A percentile compares a stretch with the other conserved stretches of the same genome.
phyloP scores from a whole-genome alignment of 169 alveolate genomes.

The Cryptosporidium baileyi region DNA sequence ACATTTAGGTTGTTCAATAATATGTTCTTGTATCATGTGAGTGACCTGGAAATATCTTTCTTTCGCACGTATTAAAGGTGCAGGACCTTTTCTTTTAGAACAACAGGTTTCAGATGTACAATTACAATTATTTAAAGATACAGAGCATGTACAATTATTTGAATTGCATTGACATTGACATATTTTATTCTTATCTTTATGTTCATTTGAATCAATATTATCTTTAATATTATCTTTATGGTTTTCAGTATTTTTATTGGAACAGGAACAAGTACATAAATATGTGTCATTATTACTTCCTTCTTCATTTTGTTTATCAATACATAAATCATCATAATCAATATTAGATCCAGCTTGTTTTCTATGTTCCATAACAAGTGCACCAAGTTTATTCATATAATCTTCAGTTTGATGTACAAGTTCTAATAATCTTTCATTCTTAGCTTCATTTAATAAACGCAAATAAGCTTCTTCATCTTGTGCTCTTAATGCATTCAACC shows the following conservation, averaged over 20 bases:
- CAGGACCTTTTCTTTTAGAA: conserved; percentile 49
- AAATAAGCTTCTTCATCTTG: conserved; percentile 91
- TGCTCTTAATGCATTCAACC: conserved; percentile 82
- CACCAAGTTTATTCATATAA: conserved; percentile 90
- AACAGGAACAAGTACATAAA: conserved; percentile 1
- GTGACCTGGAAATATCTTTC: conserved; percentile 87
- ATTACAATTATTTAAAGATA: background rate
- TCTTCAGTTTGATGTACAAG: conserved; percentile 93
- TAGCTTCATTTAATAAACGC: conserved; percentile 87
- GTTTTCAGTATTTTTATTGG: background rate
- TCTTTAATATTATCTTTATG: background rate
- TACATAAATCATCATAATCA: background rate
- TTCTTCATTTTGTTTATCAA: conserved; percentile 3
- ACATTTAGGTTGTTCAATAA: conserved; percentile 86
- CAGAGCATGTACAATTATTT: conserved; percentile 16
- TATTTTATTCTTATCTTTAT: background rate
- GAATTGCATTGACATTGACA: conserved; percentile 17
- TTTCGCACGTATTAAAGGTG: conserved; percentile 65
- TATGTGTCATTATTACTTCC: background rate
- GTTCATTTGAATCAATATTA: background rate
- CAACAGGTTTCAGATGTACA: conserved; percentile 49
- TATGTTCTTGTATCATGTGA: conserved; percentile 89
- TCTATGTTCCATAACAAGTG: conserved; percentile 87
- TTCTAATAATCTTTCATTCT: conserved; percentile 89
- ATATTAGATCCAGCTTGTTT: conserved; percentile 73